These are phyloP conservation scores for Heteromeles arbutifolia DNA, from an alignment of 306 rosid genomes.

Conservation along the genomic window DNA sequence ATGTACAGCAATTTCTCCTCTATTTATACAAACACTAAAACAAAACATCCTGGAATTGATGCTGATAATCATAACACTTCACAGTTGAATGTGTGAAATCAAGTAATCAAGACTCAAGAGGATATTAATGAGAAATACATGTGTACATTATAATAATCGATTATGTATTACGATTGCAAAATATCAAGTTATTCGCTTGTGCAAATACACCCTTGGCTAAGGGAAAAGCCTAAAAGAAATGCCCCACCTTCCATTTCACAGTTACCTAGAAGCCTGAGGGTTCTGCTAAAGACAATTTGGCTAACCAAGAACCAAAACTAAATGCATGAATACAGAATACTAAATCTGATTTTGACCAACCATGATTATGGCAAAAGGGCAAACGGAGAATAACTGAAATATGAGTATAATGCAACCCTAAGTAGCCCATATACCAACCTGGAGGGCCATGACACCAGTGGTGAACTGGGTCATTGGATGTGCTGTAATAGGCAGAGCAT, in stretches of 20 bases:
- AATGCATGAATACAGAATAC: background rate
- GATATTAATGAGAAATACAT: background rate
- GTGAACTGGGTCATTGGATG: slow-evolving; percentile 98
- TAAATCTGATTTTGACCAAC: background rate
- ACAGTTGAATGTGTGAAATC: background rate
- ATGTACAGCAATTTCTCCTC: background rate
- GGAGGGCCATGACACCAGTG: slow-evolving; percentile 96
- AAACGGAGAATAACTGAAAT: background rate
- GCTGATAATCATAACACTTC: background rate
- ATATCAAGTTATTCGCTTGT: background rate
- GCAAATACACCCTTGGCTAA: background rate
- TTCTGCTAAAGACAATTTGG: background rate
- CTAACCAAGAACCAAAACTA: background rate
- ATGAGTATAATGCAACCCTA: background rate
- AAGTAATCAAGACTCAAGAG: background rate
- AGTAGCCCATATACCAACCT: slow-evolving; percentile 49
- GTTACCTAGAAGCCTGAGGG: background rate
- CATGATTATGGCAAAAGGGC: background rate
- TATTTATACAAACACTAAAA: background rate
- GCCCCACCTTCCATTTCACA: background rate
- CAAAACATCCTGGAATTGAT: background rate
- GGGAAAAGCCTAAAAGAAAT: background rate
- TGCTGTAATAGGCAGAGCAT: slow-evolving; percentile 78
- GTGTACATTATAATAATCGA: background rate
- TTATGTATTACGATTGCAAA: background rate